These are phyloP conservation scores for Platanthera zijinensis DNA, from an alignment of 106 monocot genomes.

Conservation along the genomic window DNA sequence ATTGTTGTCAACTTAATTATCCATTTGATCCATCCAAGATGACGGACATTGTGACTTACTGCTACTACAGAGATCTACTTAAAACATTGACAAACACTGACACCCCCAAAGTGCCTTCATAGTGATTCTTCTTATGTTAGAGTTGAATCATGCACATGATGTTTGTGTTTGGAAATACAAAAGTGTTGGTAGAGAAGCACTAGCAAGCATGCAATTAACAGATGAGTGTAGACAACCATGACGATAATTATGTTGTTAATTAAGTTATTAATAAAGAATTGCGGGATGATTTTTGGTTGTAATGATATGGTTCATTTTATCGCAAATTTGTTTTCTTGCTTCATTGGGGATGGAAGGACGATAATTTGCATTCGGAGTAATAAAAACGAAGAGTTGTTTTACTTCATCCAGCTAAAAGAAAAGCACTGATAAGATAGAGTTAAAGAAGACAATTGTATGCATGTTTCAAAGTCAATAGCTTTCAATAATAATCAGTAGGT, in stretches of 20 bases:
- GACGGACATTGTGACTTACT: too few relatives aligned
- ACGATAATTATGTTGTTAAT: background rate
- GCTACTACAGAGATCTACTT: too few relatives aligned
- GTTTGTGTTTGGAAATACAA: background rate
- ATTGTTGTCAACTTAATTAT: too few relatives aligned
- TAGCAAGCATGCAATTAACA: background rate
- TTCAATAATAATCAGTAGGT: background rate
- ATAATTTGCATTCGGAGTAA: background rate
- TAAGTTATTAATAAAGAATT: too few relatives aligned
- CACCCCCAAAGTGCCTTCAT: too few relatives aligned
- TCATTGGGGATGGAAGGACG: background rate
- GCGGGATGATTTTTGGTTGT: background rate
- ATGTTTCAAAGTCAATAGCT: background rate
- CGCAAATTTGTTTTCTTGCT: background rate
- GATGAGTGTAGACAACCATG: background rate
- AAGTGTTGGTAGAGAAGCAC: background rate
- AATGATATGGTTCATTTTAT: background rate
- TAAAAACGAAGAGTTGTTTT: background rate
- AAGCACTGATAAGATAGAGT: background rate
- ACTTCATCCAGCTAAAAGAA: background rate
- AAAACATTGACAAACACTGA: too few relatives aligned
- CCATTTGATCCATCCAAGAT: too few relatives aligned
- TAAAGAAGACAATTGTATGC: background rate
- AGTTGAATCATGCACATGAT: background rate
- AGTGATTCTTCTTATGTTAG: too few relatives aligned